Conservation (phyloP, 2,329 filamentous ascomycete species). For the Fusarium protoensiforme region DNA sequence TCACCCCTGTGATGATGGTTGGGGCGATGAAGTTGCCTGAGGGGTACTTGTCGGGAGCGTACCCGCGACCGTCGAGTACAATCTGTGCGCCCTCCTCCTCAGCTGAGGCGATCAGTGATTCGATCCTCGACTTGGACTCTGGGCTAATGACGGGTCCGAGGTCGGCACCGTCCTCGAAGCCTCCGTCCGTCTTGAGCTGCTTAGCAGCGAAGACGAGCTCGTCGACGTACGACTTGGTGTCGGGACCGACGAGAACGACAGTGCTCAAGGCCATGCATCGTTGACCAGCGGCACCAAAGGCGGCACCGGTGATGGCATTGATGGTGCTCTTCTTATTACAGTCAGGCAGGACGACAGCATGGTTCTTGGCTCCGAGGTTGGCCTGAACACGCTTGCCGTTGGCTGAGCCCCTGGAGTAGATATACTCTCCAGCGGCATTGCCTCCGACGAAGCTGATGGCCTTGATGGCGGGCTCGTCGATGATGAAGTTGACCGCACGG, state of each 20-base stretch:
- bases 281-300: constrained; percentile 76
- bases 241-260: constrained; percentile 72
- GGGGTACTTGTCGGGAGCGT: constrained; percentile 34
- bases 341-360: constrained; percentile 74
- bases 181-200: constrained; percentile 51
- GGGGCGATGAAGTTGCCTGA: constrained; percentile 58
- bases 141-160: constrained; percentile 38
- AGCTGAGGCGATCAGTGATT: constrained; percentile 34
- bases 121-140: constrained; percentile 33
- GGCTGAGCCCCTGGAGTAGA: constrained; percentile 73
- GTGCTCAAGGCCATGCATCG: constrained; percentile 77
- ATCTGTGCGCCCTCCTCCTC: constrained; percentile 35
- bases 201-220: constrained; percentile 73
- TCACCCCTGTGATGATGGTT: constrained; percentile 49
- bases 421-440: constrained; percentile 77
- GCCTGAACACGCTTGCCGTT: constrained; percentile 77
- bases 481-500: constrained; percentile 75
- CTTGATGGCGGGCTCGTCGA: constrained; percentile 76
- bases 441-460: constrained; percentile 75
- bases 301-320: constrained; percentile 74
- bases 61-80: constrained; percentile 36
- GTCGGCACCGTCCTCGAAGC: constrained; percentile 37
- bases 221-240: constrained; percentile 69
- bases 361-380: constrained; percentile 77
- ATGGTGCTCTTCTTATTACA: constrained; percentile 76